Conservation (phyloP, 345 rosid genomes). For the Lepidium aucheri region DNA sequence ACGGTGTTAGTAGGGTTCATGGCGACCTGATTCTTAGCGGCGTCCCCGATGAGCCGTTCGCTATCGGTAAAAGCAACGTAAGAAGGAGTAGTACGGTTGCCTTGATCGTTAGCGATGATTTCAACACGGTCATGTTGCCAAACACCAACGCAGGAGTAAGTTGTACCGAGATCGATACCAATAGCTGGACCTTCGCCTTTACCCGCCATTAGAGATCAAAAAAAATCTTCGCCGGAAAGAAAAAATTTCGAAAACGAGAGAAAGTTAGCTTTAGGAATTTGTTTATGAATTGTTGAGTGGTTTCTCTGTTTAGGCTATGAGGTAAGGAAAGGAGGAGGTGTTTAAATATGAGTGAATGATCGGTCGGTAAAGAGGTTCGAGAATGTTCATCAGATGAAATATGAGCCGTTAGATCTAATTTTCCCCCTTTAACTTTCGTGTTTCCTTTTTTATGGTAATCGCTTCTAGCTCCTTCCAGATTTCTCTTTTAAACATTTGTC, state of each 20-base stretch:
- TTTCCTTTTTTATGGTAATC: background rate
- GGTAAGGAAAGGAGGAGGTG: background rate
- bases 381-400: constrained; percentile 10
- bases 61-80: constrained; percentile 55
- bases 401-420: constrained; percentile 22
- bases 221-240: background rate
- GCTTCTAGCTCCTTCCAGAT: constrained; percentile 25
- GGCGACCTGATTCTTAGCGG: constrained; percentile 72
- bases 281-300: background rate
- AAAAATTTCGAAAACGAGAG: background rate
- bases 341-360: background rate
- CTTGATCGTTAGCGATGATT: constrained; percentile 67
- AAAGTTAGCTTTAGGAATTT: background rate
- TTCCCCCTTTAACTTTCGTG: background rate
- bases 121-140: constrained; percentile 76
- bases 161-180: constrained; percentile 25
- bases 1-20: constrained; percentile 72
- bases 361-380: constrained; percentile 17
- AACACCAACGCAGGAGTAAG: constrained; percentile 53
- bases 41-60: constrained; percentile 60
- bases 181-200: constrained; percentile 32
- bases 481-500: background rate
- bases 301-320: background rate
- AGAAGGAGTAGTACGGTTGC: constrained; percentile 65
- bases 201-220: constrained; percentile 17